Conservation (phyloP, 345 rosid genomes). For the Fremontodendron californicum region DNA sequence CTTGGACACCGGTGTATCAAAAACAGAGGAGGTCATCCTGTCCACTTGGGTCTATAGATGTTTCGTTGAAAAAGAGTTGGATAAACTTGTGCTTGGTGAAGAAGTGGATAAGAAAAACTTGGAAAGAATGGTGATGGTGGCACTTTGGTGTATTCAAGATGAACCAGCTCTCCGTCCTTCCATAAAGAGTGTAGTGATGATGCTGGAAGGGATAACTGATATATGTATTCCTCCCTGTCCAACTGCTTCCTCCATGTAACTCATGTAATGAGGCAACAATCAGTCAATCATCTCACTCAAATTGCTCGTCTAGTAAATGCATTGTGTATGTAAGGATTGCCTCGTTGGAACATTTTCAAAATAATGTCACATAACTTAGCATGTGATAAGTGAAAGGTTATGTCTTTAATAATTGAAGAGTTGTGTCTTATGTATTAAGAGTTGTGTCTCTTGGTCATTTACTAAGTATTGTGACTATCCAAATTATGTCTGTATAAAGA, state of each 20-base stretch:
- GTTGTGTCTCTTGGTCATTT: no score
- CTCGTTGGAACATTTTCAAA: no score
- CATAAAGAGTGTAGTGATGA: slow-evolving; percentile 16
- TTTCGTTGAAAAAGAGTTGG: neutral
- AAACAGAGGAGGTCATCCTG: slow-evolving; percentile 11
- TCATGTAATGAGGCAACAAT: neutral
- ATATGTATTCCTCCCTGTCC: slow-evolving; percentile 19
- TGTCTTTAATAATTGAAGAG: no score
- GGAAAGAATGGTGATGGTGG: slow-evolving; percentile 25
- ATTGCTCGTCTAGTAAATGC: neutral
- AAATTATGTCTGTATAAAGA: no score
- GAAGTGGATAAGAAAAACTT: slow-evolving; percentile 17
- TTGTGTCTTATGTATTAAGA: no score
- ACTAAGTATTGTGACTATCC: no score
- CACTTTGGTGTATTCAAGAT: slow-evolving; percentile 29
- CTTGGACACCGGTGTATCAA: neutral
- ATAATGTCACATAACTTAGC: no score
- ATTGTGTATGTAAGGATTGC: neutral
- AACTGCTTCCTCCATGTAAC: slow-evolving; percentile 1
- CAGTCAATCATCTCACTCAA: neutral
- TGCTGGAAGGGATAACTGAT: slow-evolving; percentile 24
- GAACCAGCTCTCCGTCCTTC: slow-evolving; percentile 22
- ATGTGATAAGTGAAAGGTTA: no score
- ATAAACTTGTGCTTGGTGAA: slow-evolving; percentile 11
- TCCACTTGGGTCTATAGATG: slow-evolving; percentile 20